Percentiles rank a stretch among this genome's conserved stretches.
Conservation (phyloP, 768 basidiomycete genomes). For the Tulasnella sp. region DNA sequence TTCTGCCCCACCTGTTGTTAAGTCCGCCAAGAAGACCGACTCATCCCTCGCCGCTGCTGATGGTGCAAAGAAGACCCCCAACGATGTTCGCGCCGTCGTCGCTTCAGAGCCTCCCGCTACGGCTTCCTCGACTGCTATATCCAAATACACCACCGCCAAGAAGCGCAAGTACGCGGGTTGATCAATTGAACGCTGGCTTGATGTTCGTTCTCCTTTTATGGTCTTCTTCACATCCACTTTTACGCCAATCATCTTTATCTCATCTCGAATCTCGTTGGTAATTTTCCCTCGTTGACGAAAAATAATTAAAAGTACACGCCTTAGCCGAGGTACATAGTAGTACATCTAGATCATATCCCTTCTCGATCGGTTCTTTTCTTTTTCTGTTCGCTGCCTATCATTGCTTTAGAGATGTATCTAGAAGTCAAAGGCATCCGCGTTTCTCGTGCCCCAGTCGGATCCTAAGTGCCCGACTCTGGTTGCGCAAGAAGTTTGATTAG, state of each 20-base stretch:
- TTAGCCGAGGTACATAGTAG: neutral
- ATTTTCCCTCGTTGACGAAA: neutral
- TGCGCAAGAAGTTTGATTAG: neutral
- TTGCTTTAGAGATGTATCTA: neutral
- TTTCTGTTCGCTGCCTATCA: neutral
- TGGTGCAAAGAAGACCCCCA: conserved; percentile 59
- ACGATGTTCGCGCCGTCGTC: conserved; percentile 27
- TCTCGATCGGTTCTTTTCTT: neutral
- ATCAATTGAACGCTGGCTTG: neutral
- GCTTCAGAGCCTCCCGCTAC: conserved; percentile 26
- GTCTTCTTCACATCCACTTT: no score
- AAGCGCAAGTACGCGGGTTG: conserved; percentile 58
- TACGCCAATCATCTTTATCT: neutral
- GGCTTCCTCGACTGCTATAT: neutral
- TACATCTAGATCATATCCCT: neutral
- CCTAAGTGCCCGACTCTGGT: neutral
- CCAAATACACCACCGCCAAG: conserved; percentile 36
- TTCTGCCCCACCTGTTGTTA: conserved; percentile 54
- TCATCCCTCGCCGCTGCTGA: neutral
- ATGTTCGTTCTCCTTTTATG: neutral
- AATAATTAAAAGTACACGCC: neutral
- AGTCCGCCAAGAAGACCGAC: conserved; percentile 35
- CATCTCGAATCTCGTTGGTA: neutral
- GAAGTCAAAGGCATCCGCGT: neutral
- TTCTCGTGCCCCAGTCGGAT: neutral